These are phyloP conservation scores for Pugionium dolabratum DNA, from an alignment of 345 rosid species.

Conservation along the genomic window DNA sequence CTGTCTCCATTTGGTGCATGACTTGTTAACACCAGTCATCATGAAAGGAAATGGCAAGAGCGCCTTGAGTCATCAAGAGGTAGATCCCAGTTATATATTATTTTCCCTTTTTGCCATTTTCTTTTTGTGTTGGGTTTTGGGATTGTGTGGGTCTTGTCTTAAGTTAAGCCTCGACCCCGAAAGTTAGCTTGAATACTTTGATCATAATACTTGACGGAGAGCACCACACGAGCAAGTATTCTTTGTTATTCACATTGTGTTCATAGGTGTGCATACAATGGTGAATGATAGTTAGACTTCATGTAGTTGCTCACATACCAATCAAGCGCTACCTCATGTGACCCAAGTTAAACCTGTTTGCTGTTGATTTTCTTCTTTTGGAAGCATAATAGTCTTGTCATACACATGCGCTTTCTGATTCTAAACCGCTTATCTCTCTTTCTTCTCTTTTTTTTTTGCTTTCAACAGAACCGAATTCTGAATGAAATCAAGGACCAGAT, in stretches of 20 bases:
- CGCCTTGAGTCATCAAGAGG: conserved; percentile 97
- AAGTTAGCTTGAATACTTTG: conserved; percentile 13
- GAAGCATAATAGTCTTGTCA: conserved; percentile 16
- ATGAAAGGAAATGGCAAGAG: conserved; percentile 82
- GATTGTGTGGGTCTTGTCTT: conserved; percentile 8
- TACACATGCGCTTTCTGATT: conserved; percentile 3
- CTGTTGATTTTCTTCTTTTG: conserved; percentile 14
- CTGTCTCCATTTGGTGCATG: conserved; percentile 83
- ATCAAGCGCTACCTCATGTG: conserved; percentile 5
- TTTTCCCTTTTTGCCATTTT: background rate
- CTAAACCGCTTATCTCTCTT: background rate
- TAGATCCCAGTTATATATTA: conserved; percentile 31
- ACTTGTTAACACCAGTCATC: conserved; percentile 77
- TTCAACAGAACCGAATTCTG: conserved; percentile 78
- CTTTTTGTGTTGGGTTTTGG: background rate
- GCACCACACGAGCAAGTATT: background rate
- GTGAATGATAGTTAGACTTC: conserved; percentile 23
- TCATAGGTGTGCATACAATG: background rate
- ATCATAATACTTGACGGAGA: conserved; percentile 6
- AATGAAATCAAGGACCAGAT: conserved; percentile 94
- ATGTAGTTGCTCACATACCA: background rate
- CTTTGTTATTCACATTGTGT: conserved; percentile 12
- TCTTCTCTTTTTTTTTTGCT: background rate
- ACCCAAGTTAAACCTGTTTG: conserved; percentile 9
- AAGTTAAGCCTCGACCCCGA: conserved; percentile 6